These are phyloP conservation scores for Hordeum pubiflorum DNA, from an alignment of 202 grass and related monocot species.

Conservation along the genomic window DNA sequence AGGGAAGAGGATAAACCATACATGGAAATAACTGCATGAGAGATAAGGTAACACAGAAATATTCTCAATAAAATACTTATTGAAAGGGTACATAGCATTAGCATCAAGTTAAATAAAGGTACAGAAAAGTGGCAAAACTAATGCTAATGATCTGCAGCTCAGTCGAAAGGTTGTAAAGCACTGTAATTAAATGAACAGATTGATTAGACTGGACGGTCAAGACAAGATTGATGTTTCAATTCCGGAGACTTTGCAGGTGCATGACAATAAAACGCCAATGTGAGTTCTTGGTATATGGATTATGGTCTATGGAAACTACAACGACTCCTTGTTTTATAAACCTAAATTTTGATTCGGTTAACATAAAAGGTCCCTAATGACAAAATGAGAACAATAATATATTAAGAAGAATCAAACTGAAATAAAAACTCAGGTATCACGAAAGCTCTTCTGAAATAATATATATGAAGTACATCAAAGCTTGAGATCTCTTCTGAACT, in stretches of 20 bases:
- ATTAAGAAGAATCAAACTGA: background rate
- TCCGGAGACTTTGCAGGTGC: background rate
- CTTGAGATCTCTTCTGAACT: background rate
- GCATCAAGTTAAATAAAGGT: background rate
- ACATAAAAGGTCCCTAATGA: background rate
- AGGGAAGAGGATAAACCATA: background rate
- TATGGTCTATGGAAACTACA: background rate
- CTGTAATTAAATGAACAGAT: background rate
- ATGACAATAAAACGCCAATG: background rate
- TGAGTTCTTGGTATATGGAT: background rate
- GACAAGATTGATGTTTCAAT: background rate
- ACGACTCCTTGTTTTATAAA: background rate
- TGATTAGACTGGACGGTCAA: background rate
- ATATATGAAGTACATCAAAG: background rate
- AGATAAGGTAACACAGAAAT: background rate
- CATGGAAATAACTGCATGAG: background rate
- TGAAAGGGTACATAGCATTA: background rate
- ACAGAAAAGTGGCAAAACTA: background rate
- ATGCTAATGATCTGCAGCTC: background rate
- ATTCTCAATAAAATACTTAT: background rate
- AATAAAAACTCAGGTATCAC: too few species aligned
- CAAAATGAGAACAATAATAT: background rate
- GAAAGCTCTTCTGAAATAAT: too few species aligned
- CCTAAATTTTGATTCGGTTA: background rate
- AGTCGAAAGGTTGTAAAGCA: background rate